Base-by-base conservation (phyloP, 1,284 basidiomycete species). In the Cutaneotrichosporon cutaneum region DNA sequence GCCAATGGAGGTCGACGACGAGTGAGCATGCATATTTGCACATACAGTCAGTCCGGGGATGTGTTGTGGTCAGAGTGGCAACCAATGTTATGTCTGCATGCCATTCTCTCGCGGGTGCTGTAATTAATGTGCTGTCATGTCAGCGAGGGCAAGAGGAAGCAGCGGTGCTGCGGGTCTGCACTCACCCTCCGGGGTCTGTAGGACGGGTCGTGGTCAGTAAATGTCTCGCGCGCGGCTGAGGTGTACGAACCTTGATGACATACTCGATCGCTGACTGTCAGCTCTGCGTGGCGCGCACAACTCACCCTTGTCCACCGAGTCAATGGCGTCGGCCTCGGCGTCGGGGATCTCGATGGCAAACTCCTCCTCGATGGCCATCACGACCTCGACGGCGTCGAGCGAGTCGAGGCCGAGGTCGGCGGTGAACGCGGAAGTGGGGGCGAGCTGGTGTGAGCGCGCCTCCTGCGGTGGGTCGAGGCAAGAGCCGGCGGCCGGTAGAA, bases 321-420 rank as follows among this genome's bases (percentile, higher is more conserved):
- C 89, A 80, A 99, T 99, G 76, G 89, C 89, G 80, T 99, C 96
- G n/a, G 95, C 96, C 81, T 99, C 96, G 62, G 87, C 89, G 76
- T 99, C 96, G 54, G 96, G 95, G 76, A 99, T 99, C 72, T 81
- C 80, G 59, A 81, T 81, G 58, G 77, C 77, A 70, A 84, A 85
- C 78, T 92, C 95, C 88, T 99, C 95, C 82, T 99, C 96, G 70
- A 99, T 90, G 53, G 95, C 94, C 94, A 99, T 98, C 73, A 99
- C 92, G 48, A 98, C 94, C 81, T 99, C 96, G 48, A 99, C 95
- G 52, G 94, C 87, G 80, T 99, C 96, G 75, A 99, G 83, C 73
- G 94, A 97, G 83, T 99, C 96, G 55, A 99, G 85, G 44, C 93
- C 90, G 62, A 99, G 87, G 83, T 99, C 94, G 55, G 85, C 82